Evolutionary conservation across 306 rosid genomes (phyloP).

Genomic region (Dryas alaskensis): DNA sequence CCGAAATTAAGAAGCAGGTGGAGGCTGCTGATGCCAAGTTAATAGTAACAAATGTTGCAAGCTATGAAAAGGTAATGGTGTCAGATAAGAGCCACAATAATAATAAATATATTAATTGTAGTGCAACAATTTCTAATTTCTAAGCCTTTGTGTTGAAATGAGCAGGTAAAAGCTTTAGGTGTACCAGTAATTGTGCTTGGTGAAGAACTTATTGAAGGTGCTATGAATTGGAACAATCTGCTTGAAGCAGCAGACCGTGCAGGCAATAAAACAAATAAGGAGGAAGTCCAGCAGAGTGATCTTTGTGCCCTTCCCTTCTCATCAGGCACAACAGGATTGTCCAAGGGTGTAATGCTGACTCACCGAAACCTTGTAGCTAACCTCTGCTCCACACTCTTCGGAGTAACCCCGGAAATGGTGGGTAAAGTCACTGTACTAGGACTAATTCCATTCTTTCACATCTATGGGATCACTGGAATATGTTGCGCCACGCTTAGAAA

Average conservation of each 20-base stretch:
- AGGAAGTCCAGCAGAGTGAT: slow-evolving; percentile 54
- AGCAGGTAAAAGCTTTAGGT: slow-evolving; percentile 61
- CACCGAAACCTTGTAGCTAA: slow-evolving; percentile 78
- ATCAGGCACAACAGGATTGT: slow-evolving; percentile 89
- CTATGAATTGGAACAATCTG: slow-evolving; percentile 72
- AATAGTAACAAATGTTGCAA: slow-evolving; percentile 55
- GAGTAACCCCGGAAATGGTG: slow-evolving; percentile 48
- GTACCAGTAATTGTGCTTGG: slow-evolving; percentile 64
- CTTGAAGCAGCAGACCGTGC: slow-evolving; percentile 74
- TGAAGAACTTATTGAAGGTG: slow-evolving; percentile 61
- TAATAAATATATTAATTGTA: background rate
- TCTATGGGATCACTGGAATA: slow-evolving; percentile 90
- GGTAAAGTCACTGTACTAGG: slow-evolving; percentile 82
- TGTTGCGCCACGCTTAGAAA: slow-evolving; percentile 79
- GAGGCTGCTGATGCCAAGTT: slow-evolving; percentile 71
- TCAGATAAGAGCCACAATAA: background rate
- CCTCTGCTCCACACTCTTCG: slow-evolving; percentile 76
- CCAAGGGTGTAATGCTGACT: slow-evolving; percentile 92
- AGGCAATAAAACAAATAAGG: slow-evolving; percentile 28
- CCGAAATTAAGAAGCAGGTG: slow-evolving; percentile 78
- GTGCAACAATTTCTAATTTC: background rate
- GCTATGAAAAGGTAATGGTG: slow-evolving; percentile 58
- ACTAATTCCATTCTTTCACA: slow-evolving; percentile 81
- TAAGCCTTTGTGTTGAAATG: background rate
- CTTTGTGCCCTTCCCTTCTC: slow-evolving; percentile 95